These are phyloP conservation scores for Otatea glauca DNA, from an alignment of 176 grass and related monocot species.

Conservation along the genomic window DNA sequence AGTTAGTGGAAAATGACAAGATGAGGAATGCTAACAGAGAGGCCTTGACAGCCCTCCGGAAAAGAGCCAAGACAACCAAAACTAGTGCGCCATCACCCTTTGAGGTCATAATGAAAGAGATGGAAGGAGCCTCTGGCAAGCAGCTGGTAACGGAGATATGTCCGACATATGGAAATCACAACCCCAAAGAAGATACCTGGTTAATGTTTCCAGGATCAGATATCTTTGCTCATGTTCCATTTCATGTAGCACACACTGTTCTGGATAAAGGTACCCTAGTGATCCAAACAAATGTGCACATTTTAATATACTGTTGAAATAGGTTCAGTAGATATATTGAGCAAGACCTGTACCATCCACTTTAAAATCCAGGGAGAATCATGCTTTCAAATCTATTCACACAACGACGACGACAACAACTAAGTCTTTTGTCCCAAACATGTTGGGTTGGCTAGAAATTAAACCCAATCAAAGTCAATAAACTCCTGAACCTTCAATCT, in stretches of 20 bases:
- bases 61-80: slow-evolving; percentile 73
- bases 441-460: too few relatives aligned
- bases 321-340: slow-evolving; percentile 2
- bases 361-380: slow-evolving; percentile 3
- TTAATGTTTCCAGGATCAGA: slow-evolving; percentile 83
- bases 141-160: slow-evolving; percentile 83
- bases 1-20: slow-evolving; percentile 84
- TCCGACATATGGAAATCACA: slow-evolving; percentile 69
- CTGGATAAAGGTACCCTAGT: slow-evolving; percentile 67
- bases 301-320: slow-evolving; percentile 4
- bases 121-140: slow-evolving; percentile 62
- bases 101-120: slow-evolving; percentile 81
- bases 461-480: too few relatives aligned
- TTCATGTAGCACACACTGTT: slow-evolving; percentile 80
- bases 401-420: too few relatives aligned
- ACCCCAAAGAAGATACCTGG: slow-evolving; percentile 75
- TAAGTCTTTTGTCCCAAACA: too few relatives aligned
- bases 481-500: too few relatives aligned
- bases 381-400: background rate
- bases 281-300: slow-evolving; percentile 5
- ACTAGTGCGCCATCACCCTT: slow-evolving; percentile 79
- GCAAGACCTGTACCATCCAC: background rate
- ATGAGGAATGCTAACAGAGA: slow-evolving; percentile 75
- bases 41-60: slow-evolving; percentile 72
- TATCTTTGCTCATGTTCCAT: slow-evolving; percentile 77